Conservation (phyloP, 2,329 filamentous ascomycete genomes). For the Proliferodiscus dingleyae region DNA sequence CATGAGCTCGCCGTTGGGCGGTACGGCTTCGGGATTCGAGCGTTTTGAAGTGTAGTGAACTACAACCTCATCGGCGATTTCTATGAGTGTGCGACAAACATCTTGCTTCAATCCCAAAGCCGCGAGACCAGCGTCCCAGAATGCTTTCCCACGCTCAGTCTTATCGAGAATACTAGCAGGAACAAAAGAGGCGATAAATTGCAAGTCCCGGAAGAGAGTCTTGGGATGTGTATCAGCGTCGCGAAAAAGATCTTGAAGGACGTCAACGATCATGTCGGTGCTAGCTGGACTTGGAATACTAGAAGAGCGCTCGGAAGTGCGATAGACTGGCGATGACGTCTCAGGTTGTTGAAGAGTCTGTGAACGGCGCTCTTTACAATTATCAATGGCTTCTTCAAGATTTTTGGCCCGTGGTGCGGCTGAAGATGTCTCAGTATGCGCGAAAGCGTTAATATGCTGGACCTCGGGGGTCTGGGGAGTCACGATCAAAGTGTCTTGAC, state of each 20-base stretch:
- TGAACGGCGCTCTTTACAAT: conserved; percentile 62
- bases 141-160: conserved; percentile 67
- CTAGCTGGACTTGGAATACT: conserved; percentile 32
- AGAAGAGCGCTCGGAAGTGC: conserved; percentile 77
- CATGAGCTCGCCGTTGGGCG: conserved; percentile 38
- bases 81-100: conserved; percentile 59
- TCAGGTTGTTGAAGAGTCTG: conserved; percentile 45
- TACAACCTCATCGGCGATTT: conserved; percentile 65
- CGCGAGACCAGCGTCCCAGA: conserved; percentile 76
- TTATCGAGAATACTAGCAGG: conserved; percentile 56
- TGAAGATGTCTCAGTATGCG: conserved; percentile 19
- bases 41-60: conserved; percentile 63
- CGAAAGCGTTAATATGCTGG: conserved; percentile 28
- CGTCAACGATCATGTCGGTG: conserved; percentile 54
- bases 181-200: conserved; percentile 67
- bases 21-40: conserved; percentile 10
- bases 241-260: conserved; percentile 63
- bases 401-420: conserved; percentile 38
- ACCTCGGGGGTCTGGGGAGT: conserved; percentile 54
- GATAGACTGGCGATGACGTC: conserved; percentile 63
- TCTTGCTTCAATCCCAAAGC: conserved; percentile 88
- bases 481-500: conserved; percentile 25
- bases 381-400: conserved; percentile 65
- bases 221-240: conserved; percentile 67
- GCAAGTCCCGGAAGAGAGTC: conserved; percentile 75